Evolutionary conservation across 2,329 filamentous ascomycete genomes (phyloP).

Genomic region (Alternaria alternata): DNA sequence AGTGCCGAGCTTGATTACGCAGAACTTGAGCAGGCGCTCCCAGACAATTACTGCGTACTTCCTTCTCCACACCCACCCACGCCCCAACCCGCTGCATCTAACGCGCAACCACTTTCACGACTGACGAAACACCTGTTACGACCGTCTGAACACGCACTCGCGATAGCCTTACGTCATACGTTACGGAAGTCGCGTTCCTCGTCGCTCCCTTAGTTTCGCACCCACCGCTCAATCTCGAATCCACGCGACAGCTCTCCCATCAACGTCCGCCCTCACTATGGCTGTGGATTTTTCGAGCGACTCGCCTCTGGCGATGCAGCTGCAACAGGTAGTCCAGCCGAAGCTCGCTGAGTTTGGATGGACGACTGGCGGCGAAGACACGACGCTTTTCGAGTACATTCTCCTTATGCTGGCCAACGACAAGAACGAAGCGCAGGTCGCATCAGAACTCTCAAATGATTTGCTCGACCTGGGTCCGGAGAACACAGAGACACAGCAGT

Average conservation of each 20-base stretch:
- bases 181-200: slow-evolving; percentile 31
- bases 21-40: slow-evolving; percentile 22
- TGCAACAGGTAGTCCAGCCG: slow-evolving; percentile 83
- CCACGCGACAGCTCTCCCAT: slow-evolving; percentile 21
- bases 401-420: slow-evolving; percentile 97
- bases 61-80: slow-evolving; percentile 17
- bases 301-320: slow-evolving; percentile 83
- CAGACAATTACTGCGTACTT: slow-evolving; percentile 13
- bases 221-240: slow-evolving; percentile 22
- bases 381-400: slow-evolving; percentile 92
- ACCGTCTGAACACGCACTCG: slow-evolving; percentile 16
- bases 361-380: slow-evolving; percentile 81
- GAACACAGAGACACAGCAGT: slow-evolving; percentile 81
- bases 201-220: slow-evolving; percentile 32
- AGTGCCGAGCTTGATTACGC: slow-evolving; percentile 22
- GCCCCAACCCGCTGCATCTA: slow-evolving; percentile 6
- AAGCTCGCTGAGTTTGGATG: slow-evolving; percentile 94
- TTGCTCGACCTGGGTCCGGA: slow-evolving; percentile 83
- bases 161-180: slow-evolving; percentile 23
- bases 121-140: slow-evolving; percentile 20
- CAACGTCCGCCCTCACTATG: slow-evolving; percentile 61
- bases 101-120: slow-evolving; percentile 22
- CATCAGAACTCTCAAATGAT: slow-evolving; percentile 85
- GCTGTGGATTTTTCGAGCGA: slow-evolving; percentile 77
- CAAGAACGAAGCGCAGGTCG: slow-evolving; percentile 90